These are phyloP conservation scores for Penicillium sp. DNA, from an alignment of 2,329 filamentous ascomycete species.

Conservation along the genomic window DNA sequence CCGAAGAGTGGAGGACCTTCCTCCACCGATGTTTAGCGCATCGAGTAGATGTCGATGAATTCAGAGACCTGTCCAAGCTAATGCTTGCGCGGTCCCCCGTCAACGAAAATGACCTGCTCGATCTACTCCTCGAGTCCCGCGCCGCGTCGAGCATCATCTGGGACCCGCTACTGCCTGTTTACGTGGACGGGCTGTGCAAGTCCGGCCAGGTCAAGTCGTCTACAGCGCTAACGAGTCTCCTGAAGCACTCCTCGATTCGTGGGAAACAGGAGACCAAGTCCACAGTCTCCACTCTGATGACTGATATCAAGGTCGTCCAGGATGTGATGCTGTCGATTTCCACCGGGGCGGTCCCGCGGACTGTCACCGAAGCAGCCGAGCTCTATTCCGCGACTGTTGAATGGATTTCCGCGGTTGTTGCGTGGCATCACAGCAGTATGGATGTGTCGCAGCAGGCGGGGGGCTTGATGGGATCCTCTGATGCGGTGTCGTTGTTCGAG, in stretches of 20 bases:
- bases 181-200: slow-evolving; percentile 40
- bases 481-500: slow-evolving; percentile 43
- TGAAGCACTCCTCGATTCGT: slow-evolving; percentile 38
- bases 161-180: slow-evolving; percentile 44
- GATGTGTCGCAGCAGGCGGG: slow-evolving; percentile 28
- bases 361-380: slow-evolving; percentile 30
- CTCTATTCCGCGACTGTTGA: slow-evolving; percentile 36
- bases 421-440: slow-evolving; percentile 33
- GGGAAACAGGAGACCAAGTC: slow-evolving; percentile 7
- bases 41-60: slow-evolving; percentile 39
- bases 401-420: slow-evolving; percentile 40
- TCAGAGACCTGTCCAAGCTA: slow-evolving; percentile 37
- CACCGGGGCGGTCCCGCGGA: slow-evolving; percentile 32
- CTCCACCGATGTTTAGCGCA: slow-evolving; percentile 38
- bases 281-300: slow-evolving; percentile 39
- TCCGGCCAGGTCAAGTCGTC: slow-evolving; percentile 34
- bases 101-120: slow-evolving; percentile 32
- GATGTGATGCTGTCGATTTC: slow-evolving; percentile 42
- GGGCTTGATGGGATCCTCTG: slow-evolving; percentile 35
- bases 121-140: slow-evolving; percentile 37
- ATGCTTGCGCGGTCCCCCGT: slow-evolving; percentile 34
- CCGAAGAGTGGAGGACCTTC: slow-evolving; percentile 40
- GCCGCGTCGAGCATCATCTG: slow-evolving; percentile 34
- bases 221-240: slow-evolving; percentile 32
- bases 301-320: slow-evolving; percentile 43